Evolutionary conservation across 192 early-diverging fungal species (phyloP), one percentile per base, ranked within the genome.

Genomic region (Thamnidium elegans): DNA sequence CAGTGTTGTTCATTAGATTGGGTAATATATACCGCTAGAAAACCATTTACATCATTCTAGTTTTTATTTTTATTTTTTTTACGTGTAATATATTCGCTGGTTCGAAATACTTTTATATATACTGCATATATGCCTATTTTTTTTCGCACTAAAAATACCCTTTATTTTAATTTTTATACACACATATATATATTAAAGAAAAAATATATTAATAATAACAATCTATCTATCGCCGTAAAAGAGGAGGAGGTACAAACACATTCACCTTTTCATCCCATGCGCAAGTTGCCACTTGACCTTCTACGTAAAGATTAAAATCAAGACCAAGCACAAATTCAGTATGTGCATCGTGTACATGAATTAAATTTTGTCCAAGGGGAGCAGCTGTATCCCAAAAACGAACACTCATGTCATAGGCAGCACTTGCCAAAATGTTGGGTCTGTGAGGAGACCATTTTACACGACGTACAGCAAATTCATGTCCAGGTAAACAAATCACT

Each of bases 321-420:
- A 97, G 72, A 1, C 96, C 97, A 39, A 97, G 79, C 42, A 96
- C 96, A 89, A 99, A 99, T 76, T 99, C 97, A 1, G 90, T 89
- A 65, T 99, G 96, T 54, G 77, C 77, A 64, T 94, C 91, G 67
- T 95, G 89, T 6, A 94, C 82, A 67, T 82, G 84, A 9, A 89
- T 73, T 63, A 81, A 75, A 15, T 67, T 64, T 34, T 52, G 43
- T 9, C 66, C 70, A 42, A 50, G 53, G 43, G 82, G 75, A 13
- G 76, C 75, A 1, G 70, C 71, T 11, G 81, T 79, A 75, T 99
- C 92, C 96, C 96, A 99, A 45, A 98, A 74, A 19, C 93, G 83
- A 72, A 95, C 86, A 11, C 93, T 94, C 97, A 99, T 99, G 67
- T 99, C 96, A 74, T 99, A 99, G 7, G 84, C 83, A 1, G 87